Evolutionary conservation across 2,329 filamentous ascomycete genomes (phyloP), one percentile per base, ranked within the genome.

Genomic region (Pseudocercospora fijiensis): DNA sequence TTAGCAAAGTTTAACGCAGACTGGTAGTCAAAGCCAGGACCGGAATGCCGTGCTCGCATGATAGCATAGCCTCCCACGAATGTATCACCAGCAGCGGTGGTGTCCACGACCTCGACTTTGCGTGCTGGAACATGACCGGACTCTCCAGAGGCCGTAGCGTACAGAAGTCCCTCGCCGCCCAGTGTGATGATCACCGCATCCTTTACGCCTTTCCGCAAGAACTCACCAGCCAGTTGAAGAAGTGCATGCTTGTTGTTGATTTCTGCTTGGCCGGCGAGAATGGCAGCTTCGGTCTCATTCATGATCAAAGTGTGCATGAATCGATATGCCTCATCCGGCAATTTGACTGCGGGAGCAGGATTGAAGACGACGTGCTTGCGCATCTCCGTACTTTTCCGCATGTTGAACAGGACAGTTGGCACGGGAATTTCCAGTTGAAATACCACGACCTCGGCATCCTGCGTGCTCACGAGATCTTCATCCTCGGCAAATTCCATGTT

Each of bases 41-140:
- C 75, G 26, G 76, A 77, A 64, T 78, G 76, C 64, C 80, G 82
- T 43, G 91, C 90, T 28, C 89, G 84, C 62, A 87, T 85, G 26
- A 95, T 85, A 2, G 91, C 90, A 76, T 96, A 96, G 22, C 87
- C 90, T 1, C 95, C 94, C 4, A 96, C 91, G 78, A 97, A 97
- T 0, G 94, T 97, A 76, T 98, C 94, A 0, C 94, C 94, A 4
- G 95, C 95, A 1, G 90, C 94, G 7, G 94, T 98, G 0, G 94
- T 98, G 76, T 98, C 94, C 4, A 97, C 86, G 1, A 98, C 94
- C 62, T 84, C 79, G 18, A 91, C 89, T 76, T 90, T 89, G 66
- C 85, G 83, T 0, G 90, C 91, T 20, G 68, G 49, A 16, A 74
- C 61, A 43, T 69, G 69, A 41, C 71, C 73, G 22, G 58, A 61